These are phyloP conservation scores for Lepidopterella palustris DNA, from an alignment of 495 filamentous ascomycete species.

Conservation along the genomic window DNA sequence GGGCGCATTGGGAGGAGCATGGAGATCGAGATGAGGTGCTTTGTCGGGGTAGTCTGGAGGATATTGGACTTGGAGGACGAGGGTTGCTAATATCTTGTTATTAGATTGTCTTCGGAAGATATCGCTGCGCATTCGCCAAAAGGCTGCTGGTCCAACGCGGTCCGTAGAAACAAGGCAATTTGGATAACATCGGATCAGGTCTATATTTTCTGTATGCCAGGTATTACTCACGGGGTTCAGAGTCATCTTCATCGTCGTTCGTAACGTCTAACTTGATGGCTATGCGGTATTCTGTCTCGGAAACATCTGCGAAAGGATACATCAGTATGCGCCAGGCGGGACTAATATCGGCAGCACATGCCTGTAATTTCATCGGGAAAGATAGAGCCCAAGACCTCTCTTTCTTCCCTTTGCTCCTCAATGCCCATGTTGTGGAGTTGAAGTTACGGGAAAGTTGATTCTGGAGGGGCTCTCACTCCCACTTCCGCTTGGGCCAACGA, in stretches of 20 bases:
- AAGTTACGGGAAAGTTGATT: background rate
- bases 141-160: too few species aligned
- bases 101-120: conserved; percentile 24
- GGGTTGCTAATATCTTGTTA: conserved; percentile 41
- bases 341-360: conserved; percentile 31
- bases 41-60: conserved; percentile 82
- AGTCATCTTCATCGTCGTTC: conserved; percentile 51
- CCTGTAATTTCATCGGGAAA: conserved; percentile 97
- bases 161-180: too few species aligned
- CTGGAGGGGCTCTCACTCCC: conserved; percentile 7
- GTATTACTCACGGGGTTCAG: conserved; percentile 43
- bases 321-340: background rate
- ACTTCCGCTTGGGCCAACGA: background rate
- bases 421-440: conserved; percentile 59
- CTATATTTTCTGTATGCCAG: too few species aligned
- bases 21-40: conserved; percentile 71
- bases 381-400: conserved; percentile 94
- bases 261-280: conserved; percentile 69
- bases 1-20: conserved; percentile 59
- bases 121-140: too few species aligned
- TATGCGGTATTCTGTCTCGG: conserved; percentile 78
- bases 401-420: conserved; percentile 92
- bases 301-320: conserved; percentile 64
- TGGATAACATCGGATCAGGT: too few species aligned
- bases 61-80: conserved; percentile 78